phyloP scores from a whole-genome alignment of 2,329 filamentous ascomycete species.

The Talaromyces sp. region DNA sequence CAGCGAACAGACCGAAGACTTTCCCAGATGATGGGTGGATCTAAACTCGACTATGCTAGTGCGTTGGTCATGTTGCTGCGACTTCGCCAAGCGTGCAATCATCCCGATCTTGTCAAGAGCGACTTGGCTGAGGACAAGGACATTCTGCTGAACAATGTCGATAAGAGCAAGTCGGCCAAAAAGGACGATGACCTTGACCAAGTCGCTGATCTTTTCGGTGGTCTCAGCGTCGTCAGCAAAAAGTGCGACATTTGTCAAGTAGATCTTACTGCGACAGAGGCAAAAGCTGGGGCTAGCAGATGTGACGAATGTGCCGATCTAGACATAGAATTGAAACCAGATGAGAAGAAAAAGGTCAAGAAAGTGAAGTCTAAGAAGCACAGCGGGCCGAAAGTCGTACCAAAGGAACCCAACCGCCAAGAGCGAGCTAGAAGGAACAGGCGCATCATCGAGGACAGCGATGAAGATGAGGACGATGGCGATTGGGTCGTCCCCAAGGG shows the following conservation, averaged over 20 bases:
- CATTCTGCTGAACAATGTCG: slow-evolving; percentile 64
- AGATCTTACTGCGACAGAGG: slow-evolving; percentile 58
- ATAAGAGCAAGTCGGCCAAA: slow-evolving; percentile 49
- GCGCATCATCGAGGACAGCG: slow-evolving; percentile 50
- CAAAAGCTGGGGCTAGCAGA: slow-evolving; percentile 51
- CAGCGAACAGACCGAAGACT: slow-evolving; percentile 81
- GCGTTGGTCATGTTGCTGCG: slow-evolving; percentile 89
- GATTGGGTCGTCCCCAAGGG: slow-evolving; percentile 76
- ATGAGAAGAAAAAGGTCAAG: slow-evolving; percentile 36
- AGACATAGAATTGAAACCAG: slow-evolving; percentile 50
- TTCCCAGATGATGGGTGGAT: slow-evolving; percentile 79
- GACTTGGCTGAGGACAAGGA: slow-evolving; percentile 87
- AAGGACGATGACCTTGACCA: slow-evolving; percentile 67
- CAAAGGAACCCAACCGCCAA: slow-evolving; percentile 21
- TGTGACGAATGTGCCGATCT: slow-evolving; percentile 77
- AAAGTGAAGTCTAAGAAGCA: slow-evolving; percentile 36
- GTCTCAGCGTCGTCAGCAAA: slow-evolving; percentile 72
- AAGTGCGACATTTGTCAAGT: slow-evolving; percentile 80
- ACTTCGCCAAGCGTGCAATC: slow-evolving; percentile 89
- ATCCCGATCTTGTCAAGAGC: slow-evolving; percentile 80
- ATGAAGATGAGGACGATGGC: slow-evolving; percentile 59
- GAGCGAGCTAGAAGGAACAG: slow-evolving; percentile 37
- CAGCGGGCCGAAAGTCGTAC: background rate
- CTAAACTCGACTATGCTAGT: slow-evolving; percentile 82
- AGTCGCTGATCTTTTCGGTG: slow-evolving; percentile 81